Evolutionary conservation across 768 basidiomycete species (phyloP).

Genomic region (Naganishia vishniacii): DNA sequence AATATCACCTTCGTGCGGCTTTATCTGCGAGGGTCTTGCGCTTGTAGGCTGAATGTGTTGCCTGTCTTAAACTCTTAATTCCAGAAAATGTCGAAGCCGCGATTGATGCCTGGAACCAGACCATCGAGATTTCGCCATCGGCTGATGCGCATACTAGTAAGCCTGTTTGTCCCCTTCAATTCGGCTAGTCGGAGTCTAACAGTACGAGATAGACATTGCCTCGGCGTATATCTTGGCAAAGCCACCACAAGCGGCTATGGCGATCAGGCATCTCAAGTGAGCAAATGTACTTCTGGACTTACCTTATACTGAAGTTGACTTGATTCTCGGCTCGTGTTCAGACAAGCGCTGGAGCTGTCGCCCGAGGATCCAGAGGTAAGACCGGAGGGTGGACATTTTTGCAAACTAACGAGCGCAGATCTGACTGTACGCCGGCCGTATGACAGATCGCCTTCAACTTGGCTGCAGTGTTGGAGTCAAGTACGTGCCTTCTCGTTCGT

Average conservation of each 20-base stretch:
- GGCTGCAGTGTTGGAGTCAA: slow-evolving; percentile 46
- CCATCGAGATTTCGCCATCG: slow-evolving; percentile 34
- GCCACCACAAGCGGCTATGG: slow-evolving; percentile 48
- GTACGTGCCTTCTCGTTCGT: slow-evolving; percentile 29
- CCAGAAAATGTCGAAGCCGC: slow-evolving; percentile 40
- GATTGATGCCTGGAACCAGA: slow-evolving; percentile 44
- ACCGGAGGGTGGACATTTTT: not conserved
- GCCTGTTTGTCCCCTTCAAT: slow-evolving; percentile 15
- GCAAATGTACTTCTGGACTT: too few relatives aligned
- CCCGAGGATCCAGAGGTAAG: slow-evolving; percentile 48
- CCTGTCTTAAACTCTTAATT: too few relatives aligned
- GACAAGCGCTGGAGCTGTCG: slow-evolving; percentile 40
- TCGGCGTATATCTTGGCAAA: slow-evolving; percentile 48
- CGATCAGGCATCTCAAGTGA: slow-evolving; percentile 48
- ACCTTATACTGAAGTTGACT: too few relatives aligned
- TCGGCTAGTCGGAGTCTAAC: not conserved
- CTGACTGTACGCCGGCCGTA: not conserved
- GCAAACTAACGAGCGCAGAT: not conserved
- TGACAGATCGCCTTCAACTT: slow-evolving; percentile 47
- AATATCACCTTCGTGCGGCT: slow-evolving; percentile 40
- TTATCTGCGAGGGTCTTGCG: too few relatives aligned
- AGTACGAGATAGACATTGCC: slow-evolving; percentile 39
- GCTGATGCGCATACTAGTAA: slow-evolving; percentile 49
- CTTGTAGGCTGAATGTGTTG: too few relatives aligned
- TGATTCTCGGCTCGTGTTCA: slow-evolving; percentile 16